Conservation (phyloP, 108 stramenopile genomes). For the Cyclotella distinguenda region DNA sequence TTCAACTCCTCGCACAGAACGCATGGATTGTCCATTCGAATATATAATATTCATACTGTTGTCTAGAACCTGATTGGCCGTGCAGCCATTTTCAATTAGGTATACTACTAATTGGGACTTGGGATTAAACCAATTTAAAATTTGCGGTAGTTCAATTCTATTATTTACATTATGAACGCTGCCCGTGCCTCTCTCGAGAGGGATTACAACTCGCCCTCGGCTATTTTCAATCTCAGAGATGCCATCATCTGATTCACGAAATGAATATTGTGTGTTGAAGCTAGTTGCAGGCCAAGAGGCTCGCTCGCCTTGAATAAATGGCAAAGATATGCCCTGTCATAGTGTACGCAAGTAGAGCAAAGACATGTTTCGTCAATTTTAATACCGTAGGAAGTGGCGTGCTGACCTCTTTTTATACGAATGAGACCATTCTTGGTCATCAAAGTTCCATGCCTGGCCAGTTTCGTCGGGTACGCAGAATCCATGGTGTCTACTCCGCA, state of each 20-base stretch:
- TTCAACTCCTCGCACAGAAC: too few relatives aligned
- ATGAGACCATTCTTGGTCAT: constrained; percentile 44
- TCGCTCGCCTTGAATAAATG: constrained; percentile 59
- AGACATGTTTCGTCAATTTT: constrained; percentile 44
- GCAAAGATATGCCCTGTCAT: constrained; percentile 55
- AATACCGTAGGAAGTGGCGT: constrained; percentile 34
- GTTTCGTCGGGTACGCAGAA: constrained; percentile 59
- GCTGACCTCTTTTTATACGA: constrained; percentile 39
- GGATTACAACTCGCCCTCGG: constrained; percentile 41
- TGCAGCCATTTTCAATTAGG: too few relatives aligned
- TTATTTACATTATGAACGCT: too few relatives aligned
- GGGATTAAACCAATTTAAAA: too few relatives aligned
- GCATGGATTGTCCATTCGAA: too few relatives aligned
- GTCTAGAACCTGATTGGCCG: too few relatives aligned
- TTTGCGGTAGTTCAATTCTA: too few relatives aligned
- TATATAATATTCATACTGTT: too few relatives aligned
- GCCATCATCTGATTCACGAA: constrained; percentile 62
- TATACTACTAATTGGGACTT: too few relatives aligned
- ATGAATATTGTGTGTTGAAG: constrained; percentile 51
- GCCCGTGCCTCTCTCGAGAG: not conserved
- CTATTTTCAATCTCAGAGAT: constrained; percentile 37
- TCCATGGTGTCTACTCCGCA: constrained; percentile 62
- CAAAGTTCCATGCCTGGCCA: constrained; percentile 60
- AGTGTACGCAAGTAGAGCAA: constrained; percentile 47
- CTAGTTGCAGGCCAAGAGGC: constrained; percentile 35